Evolutionary conservation across 148 eudicot genomes (phyloP), one percentile per base, ranked within the genome.

Genomic region (Chenopodium album): DNA sequence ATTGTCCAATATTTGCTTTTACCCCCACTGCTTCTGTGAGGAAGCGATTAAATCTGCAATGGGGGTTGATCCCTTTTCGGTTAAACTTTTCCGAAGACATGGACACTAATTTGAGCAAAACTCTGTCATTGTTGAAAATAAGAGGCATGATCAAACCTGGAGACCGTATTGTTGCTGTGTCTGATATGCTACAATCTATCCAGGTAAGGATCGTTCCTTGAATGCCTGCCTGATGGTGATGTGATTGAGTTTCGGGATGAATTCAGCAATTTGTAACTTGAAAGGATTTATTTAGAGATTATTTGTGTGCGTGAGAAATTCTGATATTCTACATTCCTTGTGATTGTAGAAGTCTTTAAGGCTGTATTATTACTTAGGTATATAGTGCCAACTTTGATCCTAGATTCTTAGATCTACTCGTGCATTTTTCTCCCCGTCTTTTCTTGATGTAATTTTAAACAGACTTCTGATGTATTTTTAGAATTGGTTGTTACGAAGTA

Each of bases 31-130:
- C 84, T 32, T 73, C 81, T 64, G 78, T 85, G 29, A 32, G 76
- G 26, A 85, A 77, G 56, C 78, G 71, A 19, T 68, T 85, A 20
- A 85, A 85, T 72, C 71, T 85, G 23, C 87, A 73, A 37, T 85
- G 87, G 87, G 87, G 87, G 44, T 77, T 85, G 87, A 75, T 81
- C 47, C 87, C 87, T 77, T 85, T 85, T 78, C 75, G 76, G 64
- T 23, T 85, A 17, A 78, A 72, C 76, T 85, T 85, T 67, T 64
- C 87, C 4, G 87, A 85, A 73, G 84, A 85, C 71, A 85, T 85
- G 87, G 84, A 85, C 62, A 77, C 46, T 44, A 85, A 81, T 73
- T 32, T 85, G 52, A 77, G 81, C 76, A 66, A 78, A 64, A 85
- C 87, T 41, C 78, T 81, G 63, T 81, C 87, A 4, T 64, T 85